Conservation (phyloP, 2,329 filamentous ascomycete species). For the Trichoderma afroharzianum region DNA sequence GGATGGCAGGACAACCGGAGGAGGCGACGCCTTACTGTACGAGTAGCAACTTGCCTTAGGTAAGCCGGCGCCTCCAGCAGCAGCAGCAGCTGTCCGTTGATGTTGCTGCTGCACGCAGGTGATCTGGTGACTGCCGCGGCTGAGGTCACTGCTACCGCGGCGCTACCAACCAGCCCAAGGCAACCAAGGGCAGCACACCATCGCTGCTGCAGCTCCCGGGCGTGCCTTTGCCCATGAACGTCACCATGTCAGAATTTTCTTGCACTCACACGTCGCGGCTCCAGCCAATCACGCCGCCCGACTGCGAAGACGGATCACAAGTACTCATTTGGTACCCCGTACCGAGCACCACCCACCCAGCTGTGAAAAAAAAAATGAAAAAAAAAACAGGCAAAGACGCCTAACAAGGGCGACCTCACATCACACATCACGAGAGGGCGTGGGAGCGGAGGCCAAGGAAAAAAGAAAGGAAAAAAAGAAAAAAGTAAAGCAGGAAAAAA, state of each 20-base stretch:
- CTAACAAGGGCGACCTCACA: neutral
- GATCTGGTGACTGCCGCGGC: neutral
- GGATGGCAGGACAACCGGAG: neutral
- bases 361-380: neutral
- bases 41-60: neutral
- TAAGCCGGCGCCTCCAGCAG: neutral
- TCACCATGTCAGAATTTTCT: neutral
- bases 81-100: neutral
- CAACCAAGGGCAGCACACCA: neutral
- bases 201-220: neutral
- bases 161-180: neutral
- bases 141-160: slow-evolving; percentile 7
- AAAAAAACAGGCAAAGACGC: neutral
- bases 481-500: too few relatives aligned
- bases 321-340: neutral
- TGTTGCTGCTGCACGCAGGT: neutral
- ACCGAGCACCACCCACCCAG: slow-evolving; percentile 2
- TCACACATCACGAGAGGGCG: neutral
- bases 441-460: neutral
- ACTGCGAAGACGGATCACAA: neutral
- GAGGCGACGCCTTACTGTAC: neutral
- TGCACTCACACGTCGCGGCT: neutral
- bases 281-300: neutral
- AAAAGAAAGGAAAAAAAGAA: neutral
- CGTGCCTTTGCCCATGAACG: neutral